A percentile compares a stretch with the other conserved stretches of the same genome.
Conservation (phyloP, 1,284 basidiomycete genomes). For the Fomitopsis palustris region DNA sequence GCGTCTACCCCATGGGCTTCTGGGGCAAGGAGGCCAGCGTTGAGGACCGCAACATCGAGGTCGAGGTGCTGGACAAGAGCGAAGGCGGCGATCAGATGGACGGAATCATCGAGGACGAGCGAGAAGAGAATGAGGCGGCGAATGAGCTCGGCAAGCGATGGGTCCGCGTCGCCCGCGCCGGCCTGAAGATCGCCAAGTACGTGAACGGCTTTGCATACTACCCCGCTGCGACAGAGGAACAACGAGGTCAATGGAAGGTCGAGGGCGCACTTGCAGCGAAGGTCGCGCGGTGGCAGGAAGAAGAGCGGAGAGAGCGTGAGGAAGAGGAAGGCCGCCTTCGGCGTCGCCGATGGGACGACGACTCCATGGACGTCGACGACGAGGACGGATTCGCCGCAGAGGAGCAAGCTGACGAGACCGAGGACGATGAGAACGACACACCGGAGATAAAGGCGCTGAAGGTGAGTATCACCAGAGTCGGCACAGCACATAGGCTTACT, state of each 20-base stretch:
- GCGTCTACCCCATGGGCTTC: constrained; percentile 88
- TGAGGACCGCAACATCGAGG: constrained; percentile 66
- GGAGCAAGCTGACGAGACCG: constrained; percentile 43
- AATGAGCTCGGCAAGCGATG: constrained; percentile 46
- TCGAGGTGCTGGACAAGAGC: constrained; percentile 72
- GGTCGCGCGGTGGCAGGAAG: constrained; percentile 66
- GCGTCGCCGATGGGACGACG: constrained; percentile 58
- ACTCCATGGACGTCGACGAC: constrained; percentile 66
- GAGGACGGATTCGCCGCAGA: constrained; percentile 35
- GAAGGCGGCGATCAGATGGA: constrained; percentile 55
- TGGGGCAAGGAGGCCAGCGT: constrained; percentile 55
- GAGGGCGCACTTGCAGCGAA: constrained; percentile 69
- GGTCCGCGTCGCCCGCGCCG: constrained; percentile 73
- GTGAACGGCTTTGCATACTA: constrained; percentile 75
- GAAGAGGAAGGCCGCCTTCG: constrained; percentile 63
- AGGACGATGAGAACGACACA: constrained; percentile 62
- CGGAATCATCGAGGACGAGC: constrained; percentile 78
- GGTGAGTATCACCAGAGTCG: constrained; percentile 37
- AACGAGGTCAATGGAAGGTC: constrained; percentile 62
- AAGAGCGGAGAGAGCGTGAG: constrained; percentile 60
- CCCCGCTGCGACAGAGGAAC: constrained; percentile 32
- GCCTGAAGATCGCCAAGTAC: constrained; percentile 62
- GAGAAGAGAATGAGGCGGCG: constrained; percentile 44
- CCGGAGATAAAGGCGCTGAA: constrained; percentile 77
- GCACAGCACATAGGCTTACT: constrained; percentile 7